phyloP scores from a whole-genome alignment of 495 filamentous ascomycete species.

The Darksidea phi region DNA sequence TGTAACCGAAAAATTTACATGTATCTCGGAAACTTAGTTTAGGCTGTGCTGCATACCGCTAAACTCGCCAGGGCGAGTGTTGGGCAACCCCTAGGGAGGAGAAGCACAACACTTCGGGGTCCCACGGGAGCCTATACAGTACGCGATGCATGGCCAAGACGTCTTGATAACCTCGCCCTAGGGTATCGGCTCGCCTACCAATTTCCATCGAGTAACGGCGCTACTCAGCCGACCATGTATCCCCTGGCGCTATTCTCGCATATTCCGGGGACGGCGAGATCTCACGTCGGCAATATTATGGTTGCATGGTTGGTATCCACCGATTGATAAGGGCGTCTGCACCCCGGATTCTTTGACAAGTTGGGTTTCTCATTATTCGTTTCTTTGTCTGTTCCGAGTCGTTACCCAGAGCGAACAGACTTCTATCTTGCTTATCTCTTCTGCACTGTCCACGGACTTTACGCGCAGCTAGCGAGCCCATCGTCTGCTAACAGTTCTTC shows the following conservation, averaged over 20 bases:
- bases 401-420: neutral
- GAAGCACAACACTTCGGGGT: neutral
- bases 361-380: slow-evolving; percentile 9
- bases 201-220: slow-evolving; percentile 36
- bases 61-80: too few relatives aligned
- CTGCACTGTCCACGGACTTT: neutral
- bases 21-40: too few relatives aligned
- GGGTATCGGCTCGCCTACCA: slow-evolving; percentile 10
- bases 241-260: slow-evolving; percentile 6
- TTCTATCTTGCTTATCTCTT: slow-evolving; percentile 35
- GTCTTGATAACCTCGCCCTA: slow-evolving; percentile 34
- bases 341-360: slow-evolving; percentile 22
- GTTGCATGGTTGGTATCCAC: slow-evolving; percentile 11
- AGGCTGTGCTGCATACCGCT: too few relatives aligned
- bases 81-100: too few relatives aligned
- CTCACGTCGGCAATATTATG: neutral
- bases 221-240: neutral
- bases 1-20: too few relatives aligned
- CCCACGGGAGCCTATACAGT: slow-evolving; percentile 6
- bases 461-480: neutral
- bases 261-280: slow-evolving; percentile 10
- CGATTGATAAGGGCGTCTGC: slow-evolving; percentile 32
- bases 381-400: slow-evolving; percentile 22
- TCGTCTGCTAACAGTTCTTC: slow-evolving; percentile 15
- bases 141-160: neutral